Evolutionary conservation across 352 stramenopile genomes (phyloP).

Genomic region (Phytophthora crassamura): DNA sequence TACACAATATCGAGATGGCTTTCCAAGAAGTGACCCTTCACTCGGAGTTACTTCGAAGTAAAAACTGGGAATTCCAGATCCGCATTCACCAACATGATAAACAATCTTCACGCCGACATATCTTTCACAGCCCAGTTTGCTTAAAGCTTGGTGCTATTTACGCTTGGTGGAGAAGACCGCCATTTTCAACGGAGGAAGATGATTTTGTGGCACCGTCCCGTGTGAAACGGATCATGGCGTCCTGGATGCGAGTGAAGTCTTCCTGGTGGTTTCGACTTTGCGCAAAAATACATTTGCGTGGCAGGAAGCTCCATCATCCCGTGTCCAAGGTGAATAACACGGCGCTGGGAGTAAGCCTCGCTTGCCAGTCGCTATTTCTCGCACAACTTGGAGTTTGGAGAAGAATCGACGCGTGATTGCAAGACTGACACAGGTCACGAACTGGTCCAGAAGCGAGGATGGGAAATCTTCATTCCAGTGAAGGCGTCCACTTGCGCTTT

Average conservation of each 20-base stretch:
- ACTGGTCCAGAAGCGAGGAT: conserved; percentile 31
- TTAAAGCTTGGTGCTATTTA: conserved; percentile 15
- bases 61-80: not conserved
- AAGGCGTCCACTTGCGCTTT: conserved; percentile 48
- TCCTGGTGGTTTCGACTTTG: conserved; percentile 31
- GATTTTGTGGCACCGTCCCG: conserved; percentile 16
- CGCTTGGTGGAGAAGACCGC: not conserved
- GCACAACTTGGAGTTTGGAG: conserved; percentile 8
- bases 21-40: conserved; percentile 39
- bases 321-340: conserved; percentile 16
- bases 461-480: conserved; percentile 57
- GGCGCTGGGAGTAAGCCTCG: conserved; percentile 1
- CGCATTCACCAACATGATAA: not conserved
- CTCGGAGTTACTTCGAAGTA: conserved; percentile 18
- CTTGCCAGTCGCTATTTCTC: conserved; percentile 33
- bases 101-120: too few species aligned
- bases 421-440: conserved; percentile 9
- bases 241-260: not conserved
- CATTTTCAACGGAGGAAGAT: not conserved
- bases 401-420: conserved; percentile 1
- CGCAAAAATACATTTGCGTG: conserved; percentile 35
- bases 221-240: conserved; percentile 23
- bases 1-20: conserved; percentile 3
- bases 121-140: not conserved
- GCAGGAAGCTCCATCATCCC: conserved; percentile 12